phyloP scores from a whole-genome alignment of 805 yeast genomes.

The Yarrowia osloensis region DNA sequence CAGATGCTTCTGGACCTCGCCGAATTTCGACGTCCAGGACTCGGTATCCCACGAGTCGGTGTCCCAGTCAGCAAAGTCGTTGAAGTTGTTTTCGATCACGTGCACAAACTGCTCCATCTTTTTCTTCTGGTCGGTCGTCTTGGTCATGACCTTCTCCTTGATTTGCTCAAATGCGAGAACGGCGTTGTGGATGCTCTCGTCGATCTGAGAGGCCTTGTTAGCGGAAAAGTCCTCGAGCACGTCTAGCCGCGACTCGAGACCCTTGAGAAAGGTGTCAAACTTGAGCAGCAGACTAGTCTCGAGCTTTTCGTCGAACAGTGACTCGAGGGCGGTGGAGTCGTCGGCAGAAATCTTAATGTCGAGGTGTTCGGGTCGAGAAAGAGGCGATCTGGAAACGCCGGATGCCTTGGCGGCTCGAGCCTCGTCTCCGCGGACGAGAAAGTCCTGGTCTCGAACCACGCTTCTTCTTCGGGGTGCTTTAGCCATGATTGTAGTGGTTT shows the following conservation, averaged over 20 bases:
- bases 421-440: background rate
- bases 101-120: constrained; percentile 42
- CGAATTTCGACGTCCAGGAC: constrained; percentile 36
- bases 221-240: constrained; percentile 43
- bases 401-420: constrained; percentile 14
- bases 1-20: constrained; percentile 40
- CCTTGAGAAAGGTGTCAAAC: constrained; percentile 22
- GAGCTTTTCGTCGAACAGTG: constrained; percentile 5
- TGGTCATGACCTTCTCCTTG: constrained; percentile 37
- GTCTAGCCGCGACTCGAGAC: constrained; percentile 38
- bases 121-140: constrained; percentile 40
- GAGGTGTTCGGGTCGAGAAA: constrained; percentile 12
- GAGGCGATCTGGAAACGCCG: background rate
- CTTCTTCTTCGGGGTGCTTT: constrained; percentile 29
- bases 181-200: constrained; percentile 40
- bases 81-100: constrained; percentile 39
- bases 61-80: constrained; percentile 31
- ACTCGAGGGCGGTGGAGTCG: background rate
- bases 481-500: background rate
- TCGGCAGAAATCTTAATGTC: constrained; percentile 5
- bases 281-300: constrained; percentile 12
- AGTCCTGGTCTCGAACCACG: constrained; percentile 17
- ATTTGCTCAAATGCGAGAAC: constrained; percentile 39
- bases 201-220: constrained; percentile 39
- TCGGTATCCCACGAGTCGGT: constrained; percentile 30